These are phyloP conservation scores for Thalassiosira mediterranea DNA, from an alignment of 352 stramenopile genomes.

Conservation along the genomic window DNA sequence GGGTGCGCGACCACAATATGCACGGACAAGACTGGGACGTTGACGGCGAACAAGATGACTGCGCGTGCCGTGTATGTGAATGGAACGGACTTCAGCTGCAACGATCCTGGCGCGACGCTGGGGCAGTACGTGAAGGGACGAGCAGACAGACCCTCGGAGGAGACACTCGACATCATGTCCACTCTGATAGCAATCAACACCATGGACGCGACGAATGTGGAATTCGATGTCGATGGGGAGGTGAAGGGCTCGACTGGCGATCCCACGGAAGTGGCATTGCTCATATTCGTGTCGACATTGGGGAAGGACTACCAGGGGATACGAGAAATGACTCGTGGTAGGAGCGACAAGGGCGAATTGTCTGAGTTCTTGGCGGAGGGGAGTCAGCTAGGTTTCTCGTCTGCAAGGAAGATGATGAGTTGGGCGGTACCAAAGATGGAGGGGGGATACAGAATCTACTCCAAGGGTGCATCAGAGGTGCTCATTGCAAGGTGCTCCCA, in stretches of 20 bases:
- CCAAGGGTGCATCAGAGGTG: slow-evolving; percentile 84
- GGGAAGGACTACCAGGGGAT: slow-evolving; percentile 79
- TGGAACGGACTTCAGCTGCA: slow-evolving; percentile 67
- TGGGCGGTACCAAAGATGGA: slow-evolving; percentile 82
- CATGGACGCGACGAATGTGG: slow-evolving; percentile 78
- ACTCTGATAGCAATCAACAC: slow-evolving; percentile 70
- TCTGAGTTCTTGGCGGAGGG: slow-evolving; percentile 68
- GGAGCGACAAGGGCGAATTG: slow-evolving; percentile 62
- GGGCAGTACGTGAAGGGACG: slow-evolving; percentile 58
- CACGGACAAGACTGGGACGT: slow-evolving; percentile 94
- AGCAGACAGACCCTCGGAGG: slow-evolving; percentile 20
- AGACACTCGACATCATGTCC: slow-evolving; percentile 53
- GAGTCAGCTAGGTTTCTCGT: slow-evolving; percentile 90
- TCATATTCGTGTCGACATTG: slow-evolving; percentile 80
- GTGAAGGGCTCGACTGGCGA: slow-evolving; percentile 68
- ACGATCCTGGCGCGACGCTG: slow-evolving; percentile 58
- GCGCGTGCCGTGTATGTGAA: slow-evolving; percentile 90
- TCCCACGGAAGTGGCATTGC: slow-evolving; percentile 87
- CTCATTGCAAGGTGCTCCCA: slow-evolving; percentile 58
- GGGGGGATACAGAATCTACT: slow-evolving; percentile 83
- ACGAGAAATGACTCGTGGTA: slow-evolving; percentile 64
- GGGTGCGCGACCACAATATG: slow-evolving; percentile 98
- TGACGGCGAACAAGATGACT: slow-evolving; percentile 99
- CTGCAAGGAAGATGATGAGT: slow-evolving; percentile 92
- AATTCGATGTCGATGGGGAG: slow-evolving; percentile 50